These are phyloP conservation scores for Amaranthus palmeri DNA, from an alignment of 148 eudicot genomes.

Conservation along the genomic window DNA sequence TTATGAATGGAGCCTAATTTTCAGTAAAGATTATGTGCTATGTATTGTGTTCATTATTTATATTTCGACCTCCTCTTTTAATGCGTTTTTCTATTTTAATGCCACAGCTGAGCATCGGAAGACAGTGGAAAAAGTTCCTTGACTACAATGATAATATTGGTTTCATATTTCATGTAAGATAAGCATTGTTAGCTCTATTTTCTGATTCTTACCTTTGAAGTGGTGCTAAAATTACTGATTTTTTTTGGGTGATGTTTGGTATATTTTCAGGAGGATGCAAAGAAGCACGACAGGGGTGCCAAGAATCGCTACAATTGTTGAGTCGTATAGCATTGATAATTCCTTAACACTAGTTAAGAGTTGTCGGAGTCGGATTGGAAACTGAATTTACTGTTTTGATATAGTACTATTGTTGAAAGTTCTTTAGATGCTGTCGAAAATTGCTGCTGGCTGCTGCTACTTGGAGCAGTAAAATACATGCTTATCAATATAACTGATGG, in stretches of 20 bases:
- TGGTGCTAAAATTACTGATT: not conserved
- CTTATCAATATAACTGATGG: not conserved
- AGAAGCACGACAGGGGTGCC: slow-evolving; percentile 56
- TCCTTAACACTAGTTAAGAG: not conserved
- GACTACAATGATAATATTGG: slow-evolving; percentile 64
- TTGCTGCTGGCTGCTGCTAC: not conserved
- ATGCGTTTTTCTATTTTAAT: not conserved
- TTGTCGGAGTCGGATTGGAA: not conserved
- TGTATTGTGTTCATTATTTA: too few species aligned
- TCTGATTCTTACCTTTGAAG: not conserved
- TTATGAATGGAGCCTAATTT: too few species aligned
- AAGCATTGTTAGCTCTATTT: not conserved
- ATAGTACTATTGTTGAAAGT: not conserved
- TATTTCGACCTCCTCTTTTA: too few species aligned
- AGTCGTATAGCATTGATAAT: slow-evolving; percentile 10
- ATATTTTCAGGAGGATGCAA: slow-evolving; percentile 73
- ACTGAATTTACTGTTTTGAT: slow-evolving; percentile 3
- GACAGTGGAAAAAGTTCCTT: slow-evolving; percentile 76
- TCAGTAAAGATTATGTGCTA: too few species aligned
- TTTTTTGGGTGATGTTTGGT: too few species aligned
- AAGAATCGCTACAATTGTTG: slow-evolving; percentile 66
- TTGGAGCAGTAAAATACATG: not conserved
- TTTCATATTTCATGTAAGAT: slow-evolving; percentile 75
- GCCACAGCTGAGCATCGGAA: slow-evolving; percentile 71
- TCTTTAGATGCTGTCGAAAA: not conserved